A percentile compares a stretch with the other conserved stretches of the same genome.
phyloP scores from a whole-genome alignment of 1,284 basidiomycete species.

The Papiliotrema flavescens region DNA sequence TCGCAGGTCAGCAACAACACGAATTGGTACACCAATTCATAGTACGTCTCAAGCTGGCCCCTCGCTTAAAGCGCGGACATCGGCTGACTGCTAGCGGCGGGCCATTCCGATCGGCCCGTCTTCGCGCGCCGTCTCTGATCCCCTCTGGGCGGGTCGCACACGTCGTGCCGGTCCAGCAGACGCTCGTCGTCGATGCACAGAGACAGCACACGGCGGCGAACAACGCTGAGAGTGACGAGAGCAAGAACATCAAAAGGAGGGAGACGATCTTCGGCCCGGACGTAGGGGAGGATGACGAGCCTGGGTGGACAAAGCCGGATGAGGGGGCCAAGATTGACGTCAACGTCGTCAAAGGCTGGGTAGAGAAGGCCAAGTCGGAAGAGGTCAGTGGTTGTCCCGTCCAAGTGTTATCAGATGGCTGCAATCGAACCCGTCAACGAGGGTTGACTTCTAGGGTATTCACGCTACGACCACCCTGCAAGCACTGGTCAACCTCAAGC shows the following conservation, averaged over 20 bases:
- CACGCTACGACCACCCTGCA: conserved; percentile 85
- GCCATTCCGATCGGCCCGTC: conserved; percentile 28
- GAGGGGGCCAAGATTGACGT: conserved; percentile 59
- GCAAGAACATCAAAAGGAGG: conserved; percentile 51
- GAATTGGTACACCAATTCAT: conserved; percentile 5
- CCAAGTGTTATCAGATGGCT: neutral
- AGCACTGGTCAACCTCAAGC: conserved; percentile 84
- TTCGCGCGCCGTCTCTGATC: conserved; percentile 34
- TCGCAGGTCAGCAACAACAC: neutral
- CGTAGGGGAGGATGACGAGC: conserved; percentile 57
- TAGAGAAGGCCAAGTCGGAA: conserved; percentile 67
- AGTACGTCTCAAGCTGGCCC: neutral
- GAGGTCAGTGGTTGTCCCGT: conserved; percentile 55
- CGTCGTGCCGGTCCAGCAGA: conserved; percentile 33
- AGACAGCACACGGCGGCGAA: neutral
- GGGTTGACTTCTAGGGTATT: conserved; percentile 53
- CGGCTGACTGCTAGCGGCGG: conserved; percentile 10
- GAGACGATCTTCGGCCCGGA: conserved; percentile 69
- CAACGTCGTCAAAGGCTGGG: conserved; percentile 73
- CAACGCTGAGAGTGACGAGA: conserved; percentile 4
- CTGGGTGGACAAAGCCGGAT: conserved; percentile 38
- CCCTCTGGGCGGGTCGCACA: conserved; percentile 12
- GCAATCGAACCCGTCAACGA: neutral
- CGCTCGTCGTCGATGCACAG: conserved; percentile 40
- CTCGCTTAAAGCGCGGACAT: neutral